Evolutionary conservation across 1,139 yeast species (phyloP), one percentile per base, ranked within the genome.

Genomic region (Ogataea hybrid): DNA sequence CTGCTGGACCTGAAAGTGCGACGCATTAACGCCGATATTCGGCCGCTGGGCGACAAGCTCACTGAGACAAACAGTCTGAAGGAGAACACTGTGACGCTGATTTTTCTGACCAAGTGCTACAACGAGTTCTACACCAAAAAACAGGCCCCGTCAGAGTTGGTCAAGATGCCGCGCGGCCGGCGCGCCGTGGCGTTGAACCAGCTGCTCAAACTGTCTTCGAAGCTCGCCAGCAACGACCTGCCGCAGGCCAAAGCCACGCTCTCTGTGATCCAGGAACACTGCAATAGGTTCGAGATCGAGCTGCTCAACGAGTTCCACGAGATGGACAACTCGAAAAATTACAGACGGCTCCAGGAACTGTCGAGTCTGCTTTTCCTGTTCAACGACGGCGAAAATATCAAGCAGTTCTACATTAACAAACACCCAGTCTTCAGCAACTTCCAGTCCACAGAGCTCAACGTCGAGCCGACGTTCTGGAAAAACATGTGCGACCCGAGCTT

Each of bases 321-420:
- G 22, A 81, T 82, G 12, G 78, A 71, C 39, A 54, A 66, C 22
- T 61, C 76, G 7, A 83, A 81, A 28, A 84, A 83, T 50, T 75
- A 81, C 54, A 72, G 73, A n/a, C 77, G 77, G 40, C 82, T 92
- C 85, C 81, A 77, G 52, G 89, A 83, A 45, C 79, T 87, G 29
- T 89, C 97, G 1, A 78, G 77, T 39, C 77, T 89, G n/a, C 68
- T 90, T 41, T 75, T 81, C 42, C 87, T 81, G 46, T 90, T 82
- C 65, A 90, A 92, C 57, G 94, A 90, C 9, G 97, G 97, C 8
- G 73, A 79, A 4, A 81, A 83, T 46, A 94, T 89, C 10, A 84
- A 88, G 11, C 89, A 84, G 58, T 78, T 85, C 40, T 90, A 87
- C 64, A 88, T 89, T 33, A 82, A 81, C 57, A 89, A 85, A 58